Conservation (phyloP, 1,139 yeast species). For the Kurtzmaniella quercitrusa region DNA sequence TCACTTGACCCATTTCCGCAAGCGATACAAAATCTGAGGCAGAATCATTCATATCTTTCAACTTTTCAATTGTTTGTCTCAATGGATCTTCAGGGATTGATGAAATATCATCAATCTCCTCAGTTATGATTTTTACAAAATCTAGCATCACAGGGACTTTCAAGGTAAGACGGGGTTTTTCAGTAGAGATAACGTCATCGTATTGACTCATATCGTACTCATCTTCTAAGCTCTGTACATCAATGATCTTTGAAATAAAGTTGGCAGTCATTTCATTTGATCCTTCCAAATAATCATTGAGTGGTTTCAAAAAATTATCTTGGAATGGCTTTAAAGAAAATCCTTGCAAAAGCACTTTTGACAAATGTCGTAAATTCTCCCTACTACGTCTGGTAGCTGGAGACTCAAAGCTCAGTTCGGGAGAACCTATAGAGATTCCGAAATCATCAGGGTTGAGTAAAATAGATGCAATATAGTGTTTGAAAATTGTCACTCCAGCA, state of each 20-base stretch:
- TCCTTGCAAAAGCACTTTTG: slow-evolving; percentile 61
- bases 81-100: slow-evolving; percentile 56
- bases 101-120: slow-evolving; percentile 48
- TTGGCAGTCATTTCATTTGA: slow-evolving; percentile 44
- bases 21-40: slow-evolving; percentile 38
- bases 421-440: slow-evolving; percentile 27
- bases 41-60: slow-evolving; percentile 32
- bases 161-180: slow-evolving; percentile 61
- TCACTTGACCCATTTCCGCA: slow-evolving; percentile 37
- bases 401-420: background rate
- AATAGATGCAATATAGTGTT: slow-evolving; percentile 62
- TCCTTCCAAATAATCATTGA: slow-evolving; percentile 64
- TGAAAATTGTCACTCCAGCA: slow-evolving; percentile 65
- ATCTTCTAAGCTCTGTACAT: slow-evolving; percentile 54
- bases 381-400: slow-evolving; percentile 15
- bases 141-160: slow-evolving; percentile 62
- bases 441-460: slow-evolving; percentile 66
- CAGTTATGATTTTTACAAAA: slow-evolving; percentile 54
- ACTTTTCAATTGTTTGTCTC: slow-evolving; percentile 30
- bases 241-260: slow-evolving; percentile 45
- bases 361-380: slow-evolving; percentile 55
- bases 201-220: slow-evolving; percentile 62
- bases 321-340: slow-evolving; percentile 66
- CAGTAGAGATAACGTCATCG: slow-evolving; percentile 67
- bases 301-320: slow-evolving; percentile 72